Evolutionary conservation across 2,329 filamentous ascomycete species (phyloP), one percentile per base, ranked within the genome.

Genomic region (Trichophyton mentagrophytes): DNA sequence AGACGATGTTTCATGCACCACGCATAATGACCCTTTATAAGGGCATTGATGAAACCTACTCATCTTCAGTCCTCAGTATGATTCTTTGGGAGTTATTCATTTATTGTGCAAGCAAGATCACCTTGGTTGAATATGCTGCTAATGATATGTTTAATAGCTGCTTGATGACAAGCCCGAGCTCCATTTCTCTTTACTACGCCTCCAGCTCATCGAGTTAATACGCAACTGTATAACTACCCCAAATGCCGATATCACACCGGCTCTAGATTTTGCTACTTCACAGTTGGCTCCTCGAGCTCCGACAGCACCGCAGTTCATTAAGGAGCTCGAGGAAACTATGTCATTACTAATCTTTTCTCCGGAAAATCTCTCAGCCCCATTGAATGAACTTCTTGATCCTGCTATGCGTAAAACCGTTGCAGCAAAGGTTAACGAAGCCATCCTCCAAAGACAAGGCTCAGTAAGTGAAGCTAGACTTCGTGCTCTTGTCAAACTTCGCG

Each of bases 1-100:
- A 96, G 80, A 89, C 80, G 82, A 51, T 81, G 87, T 81, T 91
- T 95, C 92, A 99, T 99, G 93, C 93, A 99, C 93, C 93, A 99
- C 93, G 90, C 93, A 90, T 93, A 57, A 57, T 13, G 97, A 66
- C 84, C 80, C 82, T 84, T 85, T 83, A 80, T 80, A 84, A 57
- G 30, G 85, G 85, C 83, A 77, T 84, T 93, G 93, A 95, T 95
- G 92, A 97, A 79, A 84, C 82, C 78, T 78, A 79, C 77, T 76
- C 77, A 78, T 83, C 85, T 88, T 88, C 85, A 89, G 84, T 88
- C 84, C 83, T 88, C 84, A 88, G 83, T 86, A 90, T 93, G 89
- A 95, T 80, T 81, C 22, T 49, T 20, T 59, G 58, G 62, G 58
- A 62, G 62, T 64, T 47, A 61, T 55, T 60, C n/a, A 47, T 60